These are phyloP conservation scores for Boeremia lycopersici DNA, from an alignment of 2,329 filamentous ascomycete genomes.

Conservation along the genomic window DNA sequence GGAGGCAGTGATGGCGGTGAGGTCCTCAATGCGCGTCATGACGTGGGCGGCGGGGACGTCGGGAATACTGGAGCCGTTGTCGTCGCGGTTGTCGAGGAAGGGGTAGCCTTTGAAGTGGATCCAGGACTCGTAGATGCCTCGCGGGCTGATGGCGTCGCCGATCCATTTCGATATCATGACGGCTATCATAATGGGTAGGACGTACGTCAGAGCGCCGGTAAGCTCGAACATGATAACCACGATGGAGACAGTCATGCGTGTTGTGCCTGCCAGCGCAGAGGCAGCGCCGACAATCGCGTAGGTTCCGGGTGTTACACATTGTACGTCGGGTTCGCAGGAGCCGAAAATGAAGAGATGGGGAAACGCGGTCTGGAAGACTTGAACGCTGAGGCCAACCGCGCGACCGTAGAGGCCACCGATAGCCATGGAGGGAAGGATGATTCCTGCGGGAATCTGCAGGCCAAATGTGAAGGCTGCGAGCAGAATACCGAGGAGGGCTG, in stretches of 20 bases:
- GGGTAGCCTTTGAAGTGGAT: constrained; percentile 96
- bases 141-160: constrained; percentile 89
- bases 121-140: constrained; percentile 97
- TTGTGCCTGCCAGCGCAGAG: constrained; percentile 90
- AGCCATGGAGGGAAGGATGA: constrained; percentile 94
- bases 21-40: constrained; percentile 91
- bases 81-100: constrained; percentile 87
- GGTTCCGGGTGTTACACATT: constrained; percentile 90
- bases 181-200: constrained; percentile 97
- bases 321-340: constrained; percentile 81
- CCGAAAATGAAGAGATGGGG: constrained; percentile 78
- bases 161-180: constrained; percentile 99
- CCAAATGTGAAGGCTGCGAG: constrained; percentile 90
- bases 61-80: constrained; percentile 67
- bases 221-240: constrained; percentile 99
- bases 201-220: constrained; percentile 92
- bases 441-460: constrained; percentile 90
- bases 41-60: constrained; percentile 85
- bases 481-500: constrained; percentile 81
- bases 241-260: constrained; percentile 95
- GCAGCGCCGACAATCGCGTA: constrained; percentile 97
- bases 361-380: constrained; percentile 82
- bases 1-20: constrained; percentile 83
- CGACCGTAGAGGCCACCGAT: constrained; percentile 91
- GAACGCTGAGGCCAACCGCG: constrained; percentile 85